Percentiles rank a stretch among this genome's conserved stretches.
phyloP scores from a whole-genome alignment of 192 early-diverging fungal species.

The Gonapodya prolifera region DNA sequence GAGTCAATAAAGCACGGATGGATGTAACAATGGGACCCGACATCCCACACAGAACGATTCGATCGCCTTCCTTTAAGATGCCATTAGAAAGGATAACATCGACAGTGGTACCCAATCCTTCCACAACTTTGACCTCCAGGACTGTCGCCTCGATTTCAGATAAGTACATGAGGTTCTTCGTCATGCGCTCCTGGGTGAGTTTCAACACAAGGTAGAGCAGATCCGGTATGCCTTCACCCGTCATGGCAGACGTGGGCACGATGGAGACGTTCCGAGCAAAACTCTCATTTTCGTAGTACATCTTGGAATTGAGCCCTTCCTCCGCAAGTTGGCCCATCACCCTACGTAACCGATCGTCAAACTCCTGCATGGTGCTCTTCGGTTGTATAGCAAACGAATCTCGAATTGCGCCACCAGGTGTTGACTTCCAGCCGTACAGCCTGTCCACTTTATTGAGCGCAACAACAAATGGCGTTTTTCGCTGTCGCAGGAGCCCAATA shows the following conservation, averaged over 20 bases:
- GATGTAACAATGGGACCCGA: slow-evolving; percentile 90
- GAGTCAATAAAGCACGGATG: slow-evolving; percentile 89
- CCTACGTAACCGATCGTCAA: slow-evolving; percentile 61
- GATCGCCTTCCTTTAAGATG: slow-evolving; percentile 86
- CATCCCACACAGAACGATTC: slow-evolving; percentile 87
- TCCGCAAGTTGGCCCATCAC: slow-evolving; percentile 84
- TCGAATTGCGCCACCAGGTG: slow-evolving; percentile 66
- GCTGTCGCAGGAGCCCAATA: slow-evolving; percentile 72
- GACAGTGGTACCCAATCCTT: slow-evolving; percentile 72
- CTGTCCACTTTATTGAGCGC: slow-evolving; percentile 99
- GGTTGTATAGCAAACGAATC: slow-evolving; percentile 67
- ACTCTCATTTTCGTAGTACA: slow-evolving; percentile 96
- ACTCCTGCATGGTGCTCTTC: slow-evolving; percentile 64
- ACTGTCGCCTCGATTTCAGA: slow-evolving; percentile 95
- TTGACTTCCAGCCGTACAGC: slow-evolving; percentile 82
- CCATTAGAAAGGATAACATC: slow-evolving; percentile 95
- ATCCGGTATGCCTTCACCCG: slow-evolving; percentile 97
- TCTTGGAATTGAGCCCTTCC: slow-evolving; percentile 82
- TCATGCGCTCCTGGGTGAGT: slow-evolving; percentile 89
- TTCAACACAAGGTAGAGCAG: slow-evolving; percentile 81
- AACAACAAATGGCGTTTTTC: slow-evolving; percentile 96
- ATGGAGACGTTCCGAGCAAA: slow-evolving; percentile 88
- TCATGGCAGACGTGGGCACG: slow-evolving; percentile 94
- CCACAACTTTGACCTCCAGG: slow-evolving; percentile 97
- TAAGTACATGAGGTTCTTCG: slow-evolving; percentile 90